Conservation (phyloP, 495 filamentous ascomycete genomes). For the Neurospora hispaniola region DNA sequence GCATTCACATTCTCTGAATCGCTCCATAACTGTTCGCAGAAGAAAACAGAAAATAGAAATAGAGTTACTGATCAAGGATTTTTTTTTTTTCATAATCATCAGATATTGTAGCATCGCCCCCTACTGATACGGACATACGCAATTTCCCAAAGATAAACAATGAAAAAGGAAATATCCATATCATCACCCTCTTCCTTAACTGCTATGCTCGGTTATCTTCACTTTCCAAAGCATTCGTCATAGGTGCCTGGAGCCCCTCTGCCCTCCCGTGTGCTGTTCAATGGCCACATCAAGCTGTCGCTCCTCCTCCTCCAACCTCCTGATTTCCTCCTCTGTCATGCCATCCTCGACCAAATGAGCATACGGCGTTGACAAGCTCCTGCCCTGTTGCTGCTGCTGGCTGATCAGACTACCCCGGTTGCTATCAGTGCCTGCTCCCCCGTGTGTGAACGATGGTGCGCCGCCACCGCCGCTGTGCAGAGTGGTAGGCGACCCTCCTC, state of each 20-base stretch:
- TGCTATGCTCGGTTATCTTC: background rate
- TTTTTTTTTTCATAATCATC: background rate
- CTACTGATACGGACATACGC: background rate
- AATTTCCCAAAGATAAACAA: background rate
- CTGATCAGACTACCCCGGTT: background rate
- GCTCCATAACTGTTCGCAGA: background rate
- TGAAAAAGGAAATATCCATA: background rate
- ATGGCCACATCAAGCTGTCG: conserved; percentile 38
- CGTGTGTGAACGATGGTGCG: conserved; percentile 6
- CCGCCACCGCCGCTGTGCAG: background rate
- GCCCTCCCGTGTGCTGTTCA: conserved; percentile 24
- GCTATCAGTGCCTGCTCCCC: conserved; percentile 4
- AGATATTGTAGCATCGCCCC: background rate
- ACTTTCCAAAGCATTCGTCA: background rate
- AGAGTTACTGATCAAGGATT: background rate
- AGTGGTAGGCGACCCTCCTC: background rate
- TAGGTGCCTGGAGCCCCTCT: background rate
- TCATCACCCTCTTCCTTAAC: background rate
- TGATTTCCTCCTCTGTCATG: conserved; percentile 40
- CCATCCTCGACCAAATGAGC: conserved; percentile 40
- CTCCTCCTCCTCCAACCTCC: conserved; percentile 39
- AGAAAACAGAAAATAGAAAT: background rate
- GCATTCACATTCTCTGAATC: background rate
- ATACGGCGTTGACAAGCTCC: conserved; percentile 21
- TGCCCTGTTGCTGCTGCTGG: conserved; percentile 4